Conservation (phyloP, 805 yeast species). For the Candida silvatica region DNA sequence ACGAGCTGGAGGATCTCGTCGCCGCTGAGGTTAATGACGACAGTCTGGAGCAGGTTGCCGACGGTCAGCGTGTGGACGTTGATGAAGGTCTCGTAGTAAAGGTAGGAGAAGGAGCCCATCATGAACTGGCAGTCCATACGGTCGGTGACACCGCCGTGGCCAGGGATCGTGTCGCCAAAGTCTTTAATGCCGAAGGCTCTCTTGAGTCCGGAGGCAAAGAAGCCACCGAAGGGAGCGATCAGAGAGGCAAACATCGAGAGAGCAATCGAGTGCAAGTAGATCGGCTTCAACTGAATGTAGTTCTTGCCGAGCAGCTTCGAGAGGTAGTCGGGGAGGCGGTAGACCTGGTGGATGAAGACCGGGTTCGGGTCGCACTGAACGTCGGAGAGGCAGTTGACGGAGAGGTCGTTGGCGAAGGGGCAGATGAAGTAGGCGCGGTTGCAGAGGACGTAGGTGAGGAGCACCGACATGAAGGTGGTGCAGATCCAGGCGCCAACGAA, state of each 20-base stretch:
- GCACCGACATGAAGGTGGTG: constrained; percentile 66
- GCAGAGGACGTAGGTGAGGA: constrained; percentile 56
- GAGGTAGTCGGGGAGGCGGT: constrained; percentile 63
- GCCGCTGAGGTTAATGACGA: constrained; percentile 59
- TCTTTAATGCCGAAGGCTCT: constrained; percentile 95
- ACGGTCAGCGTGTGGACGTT: constrained; percentile 64
- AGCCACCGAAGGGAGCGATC: constrained; percentile 98
- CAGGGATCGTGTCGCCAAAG: constrained; percentile 97
- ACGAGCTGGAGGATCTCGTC: constrained; percentile 60
- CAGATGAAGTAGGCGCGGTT: constrained; percentile 74
- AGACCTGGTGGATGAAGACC: constrained; percentile 76
- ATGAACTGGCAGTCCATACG: constrained; percentile 96
- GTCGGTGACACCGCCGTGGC: constrained; percentile 98
- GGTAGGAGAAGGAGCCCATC: constrained; percentile 92
- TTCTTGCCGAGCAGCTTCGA: constrained; percentile 35
- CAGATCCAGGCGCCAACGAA: constrained; percentile 97
- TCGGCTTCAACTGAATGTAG: constrained; percentile 64
- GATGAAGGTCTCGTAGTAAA: constrained; percentile 89
- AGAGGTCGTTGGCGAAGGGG: constrained; percentile 46
- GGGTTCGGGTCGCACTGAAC: constrained; percentile 80
- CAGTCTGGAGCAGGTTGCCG: constrained; percentile 67
- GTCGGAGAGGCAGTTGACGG: constrained; percentile 43
- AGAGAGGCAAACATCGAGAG: constrained; percentile 93
- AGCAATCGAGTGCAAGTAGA: constrained; percentile 80
- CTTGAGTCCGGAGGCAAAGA: constrained; percentile 95